Conservation (phyloP, 805 yeast species). For the Kuraishia piskuri region DNA sequence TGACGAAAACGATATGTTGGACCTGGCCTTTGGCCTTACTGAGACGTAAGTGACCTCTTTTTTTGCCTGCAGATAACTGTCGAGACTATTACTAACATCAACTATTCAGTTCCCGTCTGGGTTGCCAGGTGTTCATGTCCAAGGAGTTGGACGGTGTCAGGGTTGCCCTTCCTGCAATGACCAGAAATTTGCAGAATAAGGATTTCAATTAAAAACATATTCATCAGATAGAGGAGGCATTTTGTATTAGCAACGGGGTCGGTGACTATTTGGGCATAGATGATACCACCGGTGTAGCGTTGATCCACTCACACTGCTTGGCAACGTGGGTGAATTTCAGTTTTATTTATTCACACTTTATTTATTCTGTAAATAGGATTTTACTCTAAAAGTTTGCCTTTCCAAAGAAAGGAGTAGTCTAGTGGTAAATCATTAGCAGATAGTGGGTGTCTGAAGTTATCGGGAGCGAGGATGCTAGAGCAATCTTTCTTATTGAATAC, state of each 20-base stretch:
- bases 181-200: slow-evolving; percentile 77
- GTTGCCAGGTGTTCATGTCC: slow-evolving; percentile 87
- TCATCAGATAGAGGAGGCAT: not conserved
- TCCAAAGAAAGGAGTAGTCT: too few relatives aligned
- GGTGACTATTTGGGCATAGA: not conserved
- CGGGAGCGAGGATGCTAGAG: too few relatives aligned
- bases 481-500: too few relatives aligned
- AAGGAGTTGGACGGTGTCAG: slow-evolving; percentile 89
- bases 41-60: slow-evolving; percentile 44
- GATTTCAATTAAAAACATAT: slow-evolving; percentile 45
- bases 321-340: too few relatives aligned
- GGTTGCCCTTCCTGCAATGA: slow-evolving; percentile 96
- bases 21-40: slow-evolving; percentile 92
- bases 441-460: too few relatives aligned
- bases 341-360: too few relatives aligned
- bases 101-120: slow-evolving; percentile 55
- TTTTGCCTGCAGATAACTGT: not conserved
- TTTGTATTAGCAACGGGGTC: not conserved
- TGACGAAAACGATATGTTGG: slow-evolving; percentile 98
- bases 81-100: not conserved
- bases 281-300: too few relatives aligned
- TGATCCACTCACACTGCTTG: too few relatives aligned
- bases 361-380: too few relatives aligned
- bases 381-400: too few relatives aligned
- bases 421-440: too few relatives aligned